These are phyloP conservation scores for Tetraselmis striata DNA, from an alignment of 139 green algal species.

Conservation along the genomic window DNA sequence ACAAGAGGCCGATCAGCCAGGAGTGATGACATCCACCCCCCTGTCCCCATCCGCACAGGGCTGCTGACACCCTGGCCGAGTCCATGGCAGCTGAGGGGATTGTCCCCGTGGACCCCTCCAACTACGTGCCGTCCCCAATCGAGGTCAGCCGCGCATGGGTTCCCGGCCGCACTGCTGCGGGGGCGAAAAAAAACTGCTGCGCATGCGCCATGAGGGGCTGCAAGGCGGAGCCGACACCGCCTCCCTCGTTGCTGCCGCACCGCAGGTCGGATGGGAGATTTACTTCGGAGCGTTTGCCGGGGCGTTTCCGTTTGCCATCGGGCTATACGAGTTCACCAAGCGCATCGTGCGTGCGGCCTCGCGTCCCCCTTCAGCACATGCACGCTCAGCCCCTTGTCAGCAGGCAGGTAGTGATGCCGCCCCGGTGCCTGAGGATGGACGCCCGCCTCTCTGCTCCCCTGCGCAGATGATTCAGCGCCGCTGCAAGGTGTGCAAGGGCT, in stretches of 20 bases:
- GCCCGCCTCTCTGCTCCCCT: not conserved
- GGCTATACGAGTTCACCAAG: conserved; percentile 73
- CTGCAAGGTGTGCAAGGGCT: conserved; percentile 62
- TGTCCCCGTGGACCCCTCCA: not conserved
- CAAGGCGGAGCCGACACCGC: no score
- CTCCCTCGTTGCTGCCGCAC: no score
- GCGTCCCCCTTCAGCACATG: not conserved
- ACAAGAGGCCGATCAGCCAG: no score
- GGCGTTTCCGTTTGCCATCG: conserved; percentile 74
- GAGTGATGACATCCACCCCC: no score
- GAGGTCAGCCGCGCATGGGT: not conserved
- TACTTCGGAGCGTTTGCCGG: conserved; percentile 57
- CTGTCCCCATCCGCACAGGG: no score
- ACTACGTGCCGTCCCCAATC: not conserved
- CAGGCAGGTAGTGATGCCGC: not conserved
- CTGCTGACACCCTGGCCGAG: not conserved
- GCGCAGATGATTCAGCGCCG: conserved; percentile 69
- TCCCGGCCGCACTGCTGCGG: no score
- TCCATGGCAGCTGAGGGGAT: not conserved
- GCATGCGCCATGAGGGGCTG: no score
- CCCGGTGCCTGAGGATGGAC: not conserved
- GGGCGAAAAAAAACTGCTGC: no score
- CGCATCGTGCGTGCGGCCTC: conserved; percentile 55
- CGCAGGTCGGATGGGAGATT: conserved; percentile 47
- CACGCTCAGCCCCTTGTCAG: not conserved